These are phyloP conservation scores for Talaromyces pinophilus DNA, from an alignment of 2,329 filamentous ascomycete species.

Conservation along the genomic window DNA sequence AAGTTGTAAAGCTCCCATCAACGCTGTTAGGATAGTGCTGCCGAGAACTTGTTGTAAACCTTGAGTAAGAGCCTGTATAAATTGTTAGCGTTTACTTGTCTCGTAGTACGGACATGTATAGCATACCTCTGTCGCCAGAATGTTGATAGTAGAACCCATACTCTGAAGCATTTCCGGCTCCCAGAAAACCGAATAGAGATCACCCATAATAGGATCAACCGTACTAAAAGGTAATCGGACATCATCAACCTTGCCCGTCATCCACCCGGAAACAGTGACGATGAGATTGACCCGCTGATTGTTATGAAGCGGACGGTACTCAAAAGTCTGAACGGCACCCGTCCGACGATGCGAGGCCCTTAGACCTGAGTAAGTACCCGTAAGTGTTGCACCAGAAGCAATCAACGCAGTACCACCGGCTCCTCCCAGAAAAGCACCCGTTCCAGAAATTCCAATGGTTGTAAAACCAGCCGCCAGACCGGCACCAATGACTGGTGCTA, in stretches of 20 bases:
- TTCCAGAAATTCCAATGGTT: slow-evolving; percentile 89
- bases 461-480: slow-evolving; percentile 93
- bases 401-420: slow-evolving; percentile 92
- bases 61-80: slow-evolving; percentile 79
- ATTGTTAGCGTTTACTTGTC: neutral
- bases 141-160: slow-evolving; percentile 98
- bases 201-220: slow-evolving; percentile 95
- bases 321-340: slow-evolving; percentile 91
- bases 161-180: slow-evolving; percentile 97
- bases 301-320: slow-evolving; percentile 94
- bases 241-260: slow-evolving; percentile 97
- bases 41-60: slow-evolving; percentile 93
- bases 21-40: slow-evolving; percentile 78
- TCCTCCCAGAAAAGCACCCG: slow-evolving; percentile 83
- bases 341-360: slow-evolving; percentile 84
- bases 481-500: slow-evolving; percentile 91
- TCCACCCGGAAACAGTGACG: slow-evolving; percentile 94
- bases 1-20: slow-evolving; percentile 93
- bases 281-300: slow-evolving; percentile 97
- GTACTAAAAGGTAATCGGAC: slow-evolving; percentile 94
- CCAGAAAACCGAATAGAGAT: slow-evolving; percentile 95
- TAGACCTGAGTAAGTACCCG: slow-evolving; percentile 82
- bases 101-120: neutral
- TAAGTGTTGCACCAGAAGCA: slow-evolving; percentile 82
- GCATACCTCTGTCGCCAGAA: slow-evolving; percentile 88